Base-by-base conservation (phyloP, 441 rosid species). In the Eutrema salsugineum region DNA sequence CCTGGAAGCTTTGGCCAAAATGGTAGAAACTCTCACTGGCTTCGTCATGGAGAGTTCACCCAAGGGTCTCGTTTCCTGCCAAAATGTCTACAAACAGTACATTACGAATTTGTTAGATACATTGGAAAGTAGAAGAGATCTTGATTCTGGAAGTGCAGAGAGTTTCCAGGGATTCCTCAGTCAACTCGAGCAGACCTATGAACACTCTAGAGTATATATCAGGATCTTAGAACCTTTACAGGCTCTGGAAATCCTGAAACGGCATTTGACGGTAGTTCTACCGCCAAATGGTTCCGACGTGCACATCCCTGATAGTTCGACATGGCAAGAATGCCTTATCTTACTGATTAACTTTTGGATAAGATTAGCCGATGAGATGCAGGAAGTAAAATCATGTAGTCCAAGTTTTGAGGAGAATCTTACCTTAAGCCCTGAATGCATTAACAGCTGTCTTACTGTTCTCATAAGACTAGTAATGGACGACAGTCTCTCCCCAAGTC, bases 271-370 rank as follows among this genome's bases (percentile, higher is more conserved):
- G 9, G 63, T 84, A 59, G 79, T 87, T 54, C 63, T 88, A 71
- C 86, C 84, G 32, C 76, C 81, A 59, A 75, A 64, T 54, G 86
- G 83, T 67, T 78, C 84, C 69, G 60, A 50, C 72, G 57, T 75
- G 80, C 85, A 67, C 73, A 70, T 93, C 67, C 91, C 88, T 11
- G 99, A 93, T 83, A 85, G 84, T 80, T 90, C 99, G 40, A 73
- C 86, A 71, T 93, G 98, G 96, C 98, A 96, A 87, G 99, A 89
- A 32, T 85, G 93, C 63, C 87, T 93, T 19, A 90, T 96, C 56
- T 64, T 86, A 69, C 84, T 93, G 66, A 58, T 93, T 64, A 93
- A 87, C 82, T 96, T 93, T 76, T 96, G 91, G 93, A 81, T 89
- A 73, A 83, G 87, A 80, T 71, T 93, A 84, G 73, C 87, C 8